Evolutionary conservation across 495 filamentous ascomycete genomes (phyloP).

Genomic region (Penicillium odoratum): DNA sequence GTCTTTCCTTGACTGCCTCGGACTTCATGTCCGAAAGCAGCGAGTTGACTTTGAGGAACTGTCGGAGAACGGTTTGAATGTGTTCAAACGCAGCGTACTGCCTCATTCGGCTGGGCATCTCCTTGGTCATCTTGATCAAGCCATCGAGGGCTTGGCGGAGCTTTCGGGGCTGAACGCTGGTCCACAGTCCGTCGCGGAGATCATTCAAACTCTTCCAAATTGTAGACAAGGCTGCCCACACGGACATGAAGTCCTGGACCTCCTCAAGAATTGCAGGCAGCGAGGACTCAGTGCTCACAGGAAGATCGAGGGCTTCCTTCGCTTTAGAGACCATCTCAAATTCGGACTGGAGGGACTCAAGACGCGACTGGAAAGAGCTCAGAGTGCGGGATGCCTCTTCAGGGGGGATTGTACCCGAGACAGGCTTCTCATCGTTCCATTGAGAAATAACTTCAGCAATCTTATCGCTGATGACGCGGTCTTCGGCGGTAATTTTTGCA

Average conservation of each 20-base stretch:
- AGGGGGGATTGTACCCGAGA: slow-evolving; percentile 89
- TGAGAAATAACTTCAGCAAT: slow-evolving; percentile 75
- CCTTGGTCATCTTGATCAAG: slow-evolving; percentile 96
- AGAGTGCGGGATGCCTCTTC: slow-evolving; percentile 81
- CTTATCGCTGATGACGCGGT: slow-evolving; percentile 83
- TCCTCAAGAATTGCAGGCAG: slow-evolving; percentile 85
- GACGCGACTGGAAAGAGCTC: slow-evolving; percentile 72
- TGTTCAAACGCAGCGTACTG: slow-evolving; percentile 99
- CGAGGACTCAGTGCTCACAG: slow-evolving; percentile 71
- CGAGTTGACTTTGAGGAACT: slow-evolving; percentile 84
- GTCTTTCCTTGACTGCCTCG: slow-evolving; percentile 90
- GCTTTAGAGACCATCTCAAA: slow-evolving; percentile 93
- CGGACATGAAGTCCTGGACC: slow-evolving; percentile 97
- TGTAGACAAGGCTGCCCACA: slow-evolving; percentile 90
- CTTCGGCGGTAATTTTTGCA: slow-evolving; percentile 95
- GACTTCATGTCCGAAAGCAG: slow-evolving; percentile 91
- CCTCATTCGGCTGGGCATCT: slow-evolving; percentile 98
- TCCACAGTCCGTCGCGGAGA: slow-evolving; percentile 87
- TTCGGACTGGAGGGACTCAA: slow-evolving; percentile 80
- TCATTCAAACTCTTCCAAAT: slow-evolving; percentile 98
- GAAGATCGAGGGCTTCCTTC: slow-evolving; percentile 92
- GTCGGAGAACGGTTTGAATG: slow-evolving; percentile 85
- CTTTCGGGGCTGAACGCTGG: slow-evolving; percentile 88
- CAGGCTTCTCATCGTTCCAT: slow-evolving; percentile 96
- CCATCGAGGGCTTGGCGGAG: slow-evolving; percentile 83